Evolutionary conservation across 1,284 basidiomycete genomes (phyloP).

Genomic region (Phellopilus nigrolimitatus): DNA sequence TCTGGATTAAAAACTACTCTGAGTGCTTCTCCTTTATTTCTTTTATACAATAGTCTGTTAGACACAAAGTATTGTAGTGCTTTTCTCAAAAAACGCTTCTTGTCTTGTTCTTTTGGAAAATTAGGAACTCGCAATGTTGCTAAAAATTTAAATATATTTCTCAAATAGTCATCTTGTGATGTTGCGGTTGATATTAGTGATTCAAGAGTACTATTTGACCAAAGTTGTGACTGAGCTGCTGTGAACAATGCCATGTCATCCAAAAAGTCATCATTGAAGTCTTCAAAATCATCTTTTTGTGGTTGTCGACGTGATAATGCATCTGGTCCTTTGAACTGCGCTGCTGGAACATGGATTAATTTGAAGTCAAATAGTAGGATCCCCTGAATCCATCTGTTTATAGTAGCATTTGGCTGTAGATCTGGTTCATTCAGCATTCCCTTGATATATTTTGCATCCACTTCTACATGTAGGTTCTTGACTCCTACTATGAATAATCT

Average conservation of each 20-base stretch:
- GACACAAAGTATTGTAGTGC: too few relatives aligned
- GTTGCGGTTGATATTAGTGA: too few relatives aligned
- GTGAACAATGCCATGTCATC: too few relatives aligned
- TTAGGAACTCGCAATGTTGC: not conserved
- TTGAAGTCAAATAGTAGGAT: constrained; percentile 23
- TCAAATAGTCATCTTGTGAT: too few relatives aligned
- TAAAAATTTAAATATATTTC: too few relatives aligned
- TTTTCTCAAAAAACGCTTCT: too few relatives aligned
- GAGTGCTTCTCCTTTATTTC: too few relatives aligned
- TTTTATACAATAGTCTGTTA: too few relatives aligned
- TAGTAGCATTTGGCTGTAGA: constrained; percentile 21
- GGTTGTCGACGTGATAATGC: not conserved
- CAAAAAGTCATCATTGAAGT: constrained; percentile 6
- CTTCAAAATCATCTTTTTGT: not conserved
- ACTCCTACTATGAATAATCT: too few relatives aligned
- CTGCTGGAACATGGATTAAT: constrained; percentile 22
- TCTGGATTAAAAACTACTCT: too few relatives aligned
- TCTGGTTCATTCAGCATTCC: constrained; percentile 25
- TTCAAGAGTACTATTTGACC: too few relatives aligned
- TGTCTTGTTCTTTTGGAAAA: constrained; percentile 30
- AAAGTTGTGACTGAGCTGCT: too few relatives aligned
- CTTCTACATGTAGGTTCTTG: constrained; percentile 19
- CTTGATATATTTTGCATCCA: constrained; percentile 24
- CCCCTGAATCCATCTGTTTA: constrained; percentile 25
- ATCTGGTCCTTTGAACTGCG: not conserved